Evolutionary conservation across 345 rosid species (phyloP).

Genomic region (Lepidium aucheri): DNA sequence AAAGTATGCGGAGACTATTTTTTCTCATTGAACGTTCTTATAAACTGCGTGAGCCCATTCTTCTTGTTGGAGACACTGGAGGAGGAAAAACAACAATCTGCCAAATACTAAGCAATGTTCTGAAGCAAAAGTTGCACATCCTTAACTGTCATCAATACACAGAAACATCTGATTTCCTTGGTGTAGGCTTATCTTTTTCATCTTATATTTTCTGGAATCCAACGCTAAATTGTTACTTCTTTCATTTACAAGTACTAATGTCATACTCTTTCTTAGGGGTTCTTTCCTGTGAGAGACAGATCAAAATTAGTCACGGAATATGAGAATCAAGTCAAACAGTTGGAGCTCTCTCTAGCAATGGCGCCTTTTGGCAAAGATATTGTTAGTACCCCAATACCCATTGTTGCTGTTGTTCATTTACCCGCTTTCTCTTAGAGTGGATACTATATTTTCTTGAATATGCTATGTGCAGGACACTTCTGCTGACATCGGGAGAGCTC

Average conservation of each 20-base stretch:
- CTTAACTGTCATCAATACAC: slow-evolving; percentile 94
- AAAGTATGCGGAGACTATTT: slow-evolving; percentile 76
- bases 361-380: slow-evolving; percentile 21
- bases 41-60: slow-evolving; percentile 84
- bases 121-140: slow-evolving; percentile 49
- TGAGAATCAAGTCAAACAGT: slow-evolving; percentile 39
- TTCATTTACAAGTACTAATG: background rate
- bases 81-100: slow-evolving; percentile 97
- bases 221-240: background rate
- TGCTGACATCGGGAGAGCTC: slow-evolving; percentile 57
- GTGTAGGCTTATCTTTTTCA: slow-evolving; percentile 47
- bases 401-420: background rate
- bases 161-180: slow-evolving; percentile 92
- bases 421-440: background rate
- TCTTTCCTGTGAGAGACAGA: slow-evolving; percentile 84
- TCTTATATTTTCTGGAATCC: background rate
- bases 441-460: background rate
- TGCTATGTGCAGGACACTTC: slow-evolving; percentile 43
- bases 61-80: slow-evolving; percentile 98
- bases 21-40: slow-evolving; percentile 72
- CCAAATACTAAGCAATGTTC: slow-evolving; percentile 53
- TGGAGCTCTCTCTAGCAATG: slow-evolving; percentile 49
- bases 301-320: slow-evolving; percentile 55
- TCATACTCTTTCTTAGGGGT: slow-evolving; percentile 53
- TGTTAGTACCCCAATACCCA: slow-evolving; percentile 32